Conservation (phyloP, 306 rosid species). For the Quercus gilva region DNA sequence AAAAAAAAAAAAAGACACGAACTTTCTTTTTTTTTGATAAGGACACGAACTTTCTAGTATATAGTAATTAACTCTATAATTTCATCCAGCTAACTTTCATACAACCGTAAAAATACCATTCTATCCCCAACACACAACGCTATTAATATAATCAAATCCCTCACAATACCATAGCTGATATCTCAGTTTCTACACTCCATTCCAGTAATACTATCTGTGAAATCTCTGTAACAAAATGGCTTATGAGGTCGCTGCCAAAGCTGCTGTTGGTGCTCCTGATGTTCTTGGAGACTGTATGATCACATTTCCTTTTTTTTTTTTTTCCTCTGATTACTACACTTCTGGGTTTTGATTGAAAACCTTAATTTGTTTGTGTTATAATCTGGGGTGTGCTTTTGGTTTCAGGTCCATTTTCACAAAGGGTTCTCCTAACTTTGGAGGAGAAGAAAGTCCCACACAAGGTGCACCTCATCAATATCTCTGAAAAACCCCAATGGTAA, state of each 20-base stretch:
- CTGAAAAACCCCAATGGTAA: conserved; percentile 77
- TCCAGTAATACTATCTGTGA: background rate
- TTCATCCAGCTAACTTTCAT: background rate
- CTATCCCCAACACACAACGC: background rate
- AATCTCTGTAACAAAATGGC: conserved; percentile 37
- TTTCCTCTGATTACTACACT: background rate
- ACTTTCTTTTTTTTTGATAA: no score
- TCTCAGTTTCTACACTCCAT: background rate
- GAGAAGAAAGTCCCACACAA: conserved; percentile 71
- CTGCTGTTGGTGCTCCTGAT: conserved; percentile 59
- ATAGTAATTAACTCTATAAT: no score
- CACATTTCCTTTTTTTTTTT: background rate
- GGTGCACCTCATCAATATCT: conserved; percentile 48
- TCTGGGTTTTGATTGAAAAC: background rate
- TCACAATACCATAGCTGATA: background rate
- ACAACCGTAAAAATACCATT: background rate
- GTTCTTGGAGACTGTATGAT: conserved; percentile 72
- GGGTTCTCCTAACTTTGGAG: conserved; percentile 76
- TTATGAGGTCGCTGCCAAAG: conserved; percentile 65
- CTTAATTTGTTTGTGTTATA: background rate
- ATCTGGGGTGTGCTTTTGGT: background rate
- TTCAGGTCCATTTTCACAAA: conserved; percentile 80
- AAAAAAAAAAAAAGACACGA: no score
- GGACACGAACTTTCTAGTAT: background rate
- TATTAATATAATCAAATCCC: background rate